Conservation (phyloP, 352 stramenopile species). For the Globisporangium cylindrosporum region DNA sequence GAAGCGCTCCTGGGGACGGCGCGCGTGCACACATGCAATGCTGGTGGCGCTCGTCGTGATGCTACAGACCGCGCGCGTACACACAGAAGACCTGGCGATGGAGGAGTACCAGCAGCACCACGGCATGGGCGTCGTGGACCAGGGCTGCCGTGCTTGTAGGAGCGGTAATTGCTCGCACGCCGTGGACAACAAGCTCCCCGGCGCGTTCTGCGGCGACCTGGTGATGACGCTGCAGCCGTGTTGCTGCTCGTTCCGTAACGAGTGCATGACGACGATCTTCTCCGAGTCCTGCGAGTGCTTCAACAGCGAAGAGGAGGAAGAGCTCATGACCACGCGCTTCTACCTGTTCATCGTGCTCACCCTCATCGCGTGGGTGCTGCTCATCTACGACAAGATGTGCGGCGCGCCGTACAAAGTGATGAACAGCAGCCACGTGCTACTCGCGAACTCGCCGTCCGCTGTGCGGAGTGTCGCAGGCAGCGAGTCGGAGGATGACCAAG, state of each 20-base stretch:
- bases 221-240: constrained; percentile 64
- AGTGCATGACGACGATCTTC: constrained; percentile 78
- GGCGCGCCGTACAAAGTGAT: constrained; percentile 71
- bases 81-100: constrained; percentile 11
- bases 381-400: constrained; percentile 80
- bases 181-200: constrained; percentile 40
- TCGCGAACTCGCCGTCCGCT: constrained; percentile 53
- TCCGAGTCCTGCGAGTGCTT: constrained; percentile 68
- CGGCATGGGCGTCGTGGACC: constrained; percentile 17
- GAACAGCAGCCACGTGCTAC: constrained; percentile 70
- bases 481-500: constrained; percentile 33
- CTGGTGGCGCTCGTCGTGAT: not conserved
- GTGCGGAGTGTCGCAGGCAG: constrained; percentile 27
- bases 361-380: constrained; percentile 46
- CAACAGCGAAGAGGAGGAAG: constrained; percentile 47
- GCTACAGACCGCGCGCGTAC: not conserved
- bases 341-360: constrained; percentile 71
- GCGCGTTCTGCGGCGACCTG: constrained; percentile 71
- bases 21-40: not conserved
- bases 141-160: constrained; percentile 57
- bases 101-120: constrained; percentile 15
- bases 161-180: constrained; percentile 65
- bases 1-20: constrained; percentile 1
- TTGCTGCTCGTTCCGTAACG: constrained; percentile 71
- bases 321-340: constrained; percentile 67